Evolutionary conservation across 495 filamentous ascomycete species (phyloP), one percentile per base, ranked within the genome.

Genomic region (Penicillium waksmanii): DNA sequence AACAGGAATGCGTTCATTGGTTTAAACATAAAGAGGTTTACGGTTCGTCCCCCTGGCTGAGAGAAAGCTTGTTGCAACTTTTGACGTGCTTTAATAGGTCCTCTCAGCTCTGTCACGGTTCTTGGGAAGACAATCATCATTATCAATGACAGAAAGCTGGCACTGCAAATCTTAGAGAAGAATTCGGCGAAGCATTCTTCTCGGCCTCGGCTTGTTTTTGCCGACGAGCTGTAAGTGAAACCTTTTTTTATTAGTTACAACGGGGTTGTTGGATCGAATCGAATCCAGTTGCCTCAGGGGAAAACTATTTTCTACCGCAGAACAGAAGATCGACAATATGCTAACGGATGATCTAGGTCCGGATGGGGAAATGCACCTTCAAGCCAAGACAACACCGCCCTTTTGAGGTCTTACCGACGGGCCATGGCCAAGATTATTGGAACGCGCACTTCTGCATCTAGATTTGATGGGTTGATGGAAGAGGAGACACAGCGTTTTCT

Each of bases 21-120:
- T 53, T 80, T 1, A 72, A 79, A 53, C 80, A 82, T 58, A 83
- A 82, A 52, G 76, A 81, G 34, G 52, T 72, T 11, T 84, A 84
- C 57, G 80, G 69, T 70, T 5, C n/a, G 19, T 48, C 11, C 23
- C 11, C 15, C 36, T 9, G 27, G 0, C 8, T 31, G 9, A 1
- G 5, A 38, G 3, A 18, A 1, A 38, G 31, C 21, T 47, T 33
- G 27, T 42, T 11, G n/a, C 9, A 51, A 42, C 19, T 35, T 38
- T n/a, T 38, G 33, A 42, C 23, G 23, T 5, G 17, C 17, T 18
- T 19, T 11, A 5, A 17, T 13, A 71, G 66, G 81, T 6, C 74
- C 76, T 0, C 67, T 85, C 13, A 83, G 80, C 60, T 82, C 80
- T 19, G 55, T 85, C 8, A 78, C 72, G 2, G 68, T 80, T 2